These are phyloP conservation scores for Podospora fimiseda DNA, from an alignment of 495 filamentous ascomycete species.

Conservation along the genomic window DNA sequence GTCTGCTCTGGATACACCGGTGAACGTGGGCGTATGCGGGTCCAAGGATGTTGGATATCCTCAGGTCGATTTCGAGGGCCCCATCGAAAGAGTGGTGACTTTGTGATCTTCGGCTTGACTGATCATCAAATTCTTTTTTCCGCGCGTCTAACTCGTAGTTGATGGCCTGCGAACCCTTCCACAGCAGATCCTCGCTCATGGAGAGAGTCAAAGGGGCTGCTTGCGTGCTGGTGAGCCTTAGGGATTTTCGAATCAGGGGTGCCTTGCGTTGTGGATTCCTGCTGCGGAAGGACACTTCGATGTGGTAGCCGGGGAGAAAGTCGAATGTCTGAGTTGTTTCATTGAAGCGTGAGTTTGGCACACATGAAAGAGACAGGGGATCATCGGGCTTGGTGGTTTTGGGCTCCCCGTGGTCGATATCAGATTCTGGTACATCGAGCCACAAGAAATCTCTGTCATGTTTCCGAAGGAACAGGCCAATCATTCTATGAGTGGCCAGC, in stretches of 20 bases:
- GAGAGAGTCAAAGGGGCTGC: conserved; percentile 34
- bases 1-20: conserved; percentile 32
- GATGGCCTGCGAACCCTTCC: conserved; percentile 30
- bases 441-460: conserved; percentile 40
- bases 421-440: conserved; percentile 33
- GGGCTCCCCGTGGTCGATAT: conserved; percentile 21
- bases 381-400: conserved; percentile 27
- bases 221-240: conserved; percentile 36
- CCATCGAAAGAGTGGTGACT: conserved; percentile 30
- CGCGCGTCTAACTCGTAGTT: conserved; percentile 30
- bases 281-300: conserved; percentile 35
- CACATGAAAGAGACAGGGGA: conserved; percentile 31
- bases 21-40: conserved; percentile 29
- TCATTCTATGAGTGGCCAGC: conserved; percentile 35
- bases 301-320: conserved; percentile 37
- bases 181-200: conserved; percentile 34
- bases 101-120: conserved; percentile 22
- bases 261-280: conserved; percentile 28
- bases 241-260: conserved; percentile 21
- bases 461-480: conserved; percentile 39
- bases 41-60: conserved; percentile 38
- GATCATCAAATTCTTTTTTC: conserved; percentile 28
- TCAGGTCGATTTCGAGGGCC: conserved; percentile 32
- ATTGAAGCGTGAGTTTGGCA: conserved; percentile 37
- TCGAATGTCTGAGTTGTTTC: conserved; percentile 39